Evolutionary conservation across 1,284 basidiomycete species (phyloP).

Genomic region (Sanghuangporus weigelae): DNA sequence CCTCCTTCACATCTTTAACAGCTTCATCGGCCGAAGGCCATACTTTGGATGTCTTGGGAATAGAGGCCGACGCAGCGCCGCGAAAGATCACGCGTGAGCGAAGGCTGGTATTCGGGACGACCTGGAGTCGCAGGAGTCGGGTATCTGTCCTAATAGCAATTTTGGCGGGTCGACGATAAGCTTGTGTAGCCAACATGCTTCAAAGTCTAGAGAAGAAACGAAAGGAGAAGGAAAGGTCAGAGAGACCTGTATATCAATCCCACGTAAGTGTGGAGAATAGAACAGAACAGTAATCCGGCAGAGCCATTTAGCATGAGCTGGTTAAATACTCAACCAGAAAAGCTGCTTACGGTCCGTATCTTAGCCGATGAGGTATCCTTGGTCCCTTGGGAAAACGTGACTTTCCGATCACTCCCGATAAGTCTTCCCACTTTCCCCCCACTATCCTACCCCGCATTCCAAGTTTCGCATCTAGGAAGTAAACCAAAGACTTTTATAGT

Average conservation of each 20-base stretch:
- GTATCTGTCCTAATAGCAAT: not conserved
- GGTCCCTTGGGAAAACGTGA: not conserved
- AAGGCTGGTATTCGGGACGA: not conserved
- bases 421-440: not conserved
- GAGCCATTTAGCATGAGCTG: constrained; percentile 2
- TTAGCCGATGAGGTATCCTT: not conserved
- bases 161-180: constrained; percentile 2
- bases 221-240: not conserved
- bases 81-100: constrained; percentile 1
- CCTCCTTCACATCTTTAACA: constrained; percentile 76
- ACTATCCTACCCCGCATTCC: not conserved
- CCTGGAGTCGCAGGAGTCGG: constrained; percentile 3
- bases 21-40: constrained; percentile 80
- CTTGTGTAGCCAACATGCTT: constrained; percentile 12
- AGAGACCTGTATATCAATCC: not conserved
- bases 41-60: constrained; percentile 62
- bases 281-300: not conserved
- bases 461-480: not conserved
- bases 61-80: constrained; percentile 26
- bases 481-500: not conserved
- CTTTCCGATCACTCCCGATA: constrained; percentile 7
- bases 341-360: not conserved
- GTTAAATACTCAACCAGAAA: constrained; percentile 9
- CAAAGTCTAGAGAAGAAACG: not conserved
- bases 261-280: not conserved